A percentile compares a stretch with the other conserved stretches of the same genome.
Conservation (phyloP, 768 basidiomycete genomes). For the Boletus sensibilis region DNA sequence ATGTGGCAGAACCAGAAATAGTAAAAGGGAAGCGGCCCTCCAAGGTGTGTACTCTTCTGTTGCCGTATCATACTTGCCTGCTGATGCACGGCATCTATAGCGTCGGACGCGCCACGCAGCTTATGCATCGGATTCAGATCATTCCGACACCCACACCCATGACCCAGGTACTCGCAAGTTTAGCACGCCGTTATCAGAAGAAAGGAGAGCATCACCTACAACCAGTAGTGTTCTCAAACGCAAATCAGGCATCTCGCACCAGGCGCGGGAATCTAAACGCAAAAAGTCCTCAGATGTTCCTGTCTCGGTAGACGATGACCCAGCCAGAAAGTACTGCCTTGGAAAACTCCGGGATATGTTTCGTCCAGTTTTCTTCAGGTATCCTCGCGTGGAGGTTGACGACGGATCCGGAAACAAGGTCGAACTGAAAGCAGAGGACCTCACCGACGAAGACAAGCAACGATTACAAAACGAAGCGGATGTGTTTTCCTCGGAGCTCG, state of each 20-base stretch:
- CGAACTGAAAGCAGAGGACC: conserved; percentile 49
- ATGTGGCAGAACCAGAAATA: conserved; percentile 48
- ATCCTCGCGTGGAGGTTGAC: conserved; percentile 52
- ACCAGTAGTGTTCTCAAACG: conserved; percentile 46
- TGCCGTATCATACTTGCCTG: conserved; percentile 7
- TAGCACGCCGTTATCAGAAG: conserved; percentile 20
- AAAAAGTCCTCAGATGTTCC: conserved; percentile 44
- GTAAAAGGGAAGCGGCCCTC: conserved; percentile 32
- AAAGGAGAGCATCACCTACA: conserved; percentile 22
- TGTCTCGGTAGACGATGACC: conserved; percentile 55
- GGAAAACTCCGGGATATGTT: conserved; percentile 74
- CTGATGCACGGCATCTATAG: conserved; percentile 33
- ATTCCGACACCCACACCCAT: conserved; percentile 34
- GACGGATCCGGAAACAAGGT: conserved; percentile 34
- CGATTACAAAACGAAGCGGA: conserved; percentile 56
- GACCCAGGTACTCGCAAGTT: conserved; percentile 14
- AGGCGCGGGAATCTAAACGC: conserved; percentile 45
- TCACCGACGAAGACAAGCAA: conserved; percentile 60
- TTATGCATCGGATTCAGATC: conserved; percentile 44
- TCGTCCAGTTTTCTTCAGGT: conserved; percentile 65
- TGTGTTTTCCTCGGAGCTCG: conserved; percentile 67
- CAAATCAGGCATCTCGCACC: conserved; percentile 43
- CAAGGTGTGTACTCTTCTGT: conserved; percentile 43
- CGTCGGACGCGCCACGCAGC: conserved; percentile 43
- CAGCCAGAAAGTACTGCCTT: conserved; percentile 76